Evolutionary conservation across 805 yeast genomes (phyloP), one percentile per base, ranked within the genome.

Genomic region (Ogataea minuta): DNA sequence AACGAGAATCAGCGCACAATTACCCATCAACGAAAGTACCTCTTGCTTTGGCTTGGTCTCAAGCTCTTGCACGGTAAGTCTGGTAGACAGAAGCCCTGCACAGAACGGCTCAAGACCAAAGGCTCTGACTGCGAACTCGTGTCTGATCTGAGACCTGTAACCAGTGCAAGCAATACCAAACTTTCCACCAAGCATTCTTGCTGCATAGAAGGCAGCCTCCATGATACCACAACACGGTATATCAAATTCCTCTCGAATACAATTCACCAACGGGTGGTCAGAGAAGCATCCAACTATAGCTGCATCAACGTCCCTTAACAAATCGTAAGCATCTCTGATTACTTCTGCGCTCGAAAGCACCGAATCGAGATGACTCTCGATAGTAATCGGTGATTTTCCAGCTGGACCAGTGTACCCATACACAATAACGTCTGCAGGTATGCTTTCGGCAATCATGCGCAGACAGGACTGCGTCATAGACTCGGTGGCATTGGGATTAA

Each of bases 271-370:
- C 2, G 67, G 67, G 43, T 62, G 67, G 24, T 61, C 65, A 1
- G 65, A 60, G 46, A 62, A 62, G 31, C 67, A 62, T 1, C 64
- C 66, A 4, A 62, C 65, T 5, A 62, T 39, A 4, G 57, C 53
- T 1, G 64, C 64, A 44, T 62, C 65, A 1, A 45, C 62, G 26
- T 59, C 56, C 16, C 33, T 28, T 4, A 54, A 45, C 28, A 58
- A 46, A 9, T 46, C 54, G 32, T 62, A 59, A 6, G 51, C 53
- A 39, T 60, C 66, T 34, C 60, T 48, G 29, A 62, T 53, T 5
- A 56, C 46, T 12, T 50, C 62, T 3, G 66, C 60, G 6, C 64
- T 43, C 1, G 67, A 62, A 3, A 61, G 30, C 3, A 62, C 65
- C 34, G 62, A 58, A 34, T 62, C 67, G 8, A 62, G 38, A 36